These are phyloP conservation scores for Limonium bicolor DNA, from an alignment of 148 eudicot species.

Conservation along the genomic window DNA sequence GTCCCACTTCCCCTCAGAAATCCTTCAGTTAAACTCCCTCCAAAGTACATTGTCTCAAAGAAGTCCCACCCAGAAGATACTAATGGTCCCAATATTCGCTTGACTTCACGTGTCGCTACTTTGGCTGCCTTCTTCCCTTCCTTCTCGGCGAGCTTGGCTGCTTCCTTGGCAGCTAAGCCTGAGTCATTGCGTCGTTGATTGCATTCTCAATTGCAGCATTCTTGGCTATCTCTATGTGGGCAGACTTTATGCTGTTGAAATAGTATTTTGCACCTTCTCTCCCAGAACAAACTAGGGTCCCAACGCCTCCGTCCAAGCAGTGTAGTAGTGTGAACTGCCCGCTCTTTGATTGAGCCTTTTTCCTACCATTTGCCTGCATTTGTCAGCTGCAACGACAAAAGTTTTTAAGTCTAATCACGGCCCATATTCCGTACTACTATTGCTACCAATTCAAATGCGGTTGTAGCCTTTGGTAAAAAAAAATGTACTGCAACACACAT, in stretches of 20 bases:
- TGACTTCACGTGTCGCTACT: constrained; percentile 43
- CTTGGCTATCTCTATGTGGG: constrained; percentile 53
- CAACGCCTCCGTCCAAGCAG: constrained; percentile 68
- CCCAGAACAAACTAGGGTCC: constrained; percentile 48
- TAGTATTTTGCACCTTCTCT: constrained; percentile 72
- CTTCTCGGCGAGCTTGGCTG: constrained; percentile 49
- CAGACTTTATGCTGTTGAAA: constrained; percentile 42
- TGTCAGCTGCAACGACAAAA: constrained; percentile 44
- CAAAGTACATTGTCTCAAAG: constrained; percentile 67
- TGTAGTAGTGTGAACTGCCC: constrained; percentile 50
- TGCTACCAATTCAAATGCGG: not conserved
- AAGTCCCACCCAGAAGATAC: constrained; percentile 79
- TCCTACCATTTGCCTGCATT: constrained; percentile 62
- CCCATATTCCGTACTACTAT: not conserved
- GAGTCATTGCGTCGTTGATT: constrained; percentile 38
- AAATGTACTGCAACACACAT: no score
- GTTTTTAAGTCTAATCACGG: not conserved
- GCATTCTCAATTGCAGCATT: constrained; percentile 35
- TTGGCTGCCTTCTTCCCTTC: constrained; percentile 69
- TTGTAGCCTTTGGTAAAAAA: no score
- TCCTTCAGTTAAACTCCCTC: constrained; percentile 64
- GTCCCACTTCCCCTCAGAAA: constrained; percentile 63
- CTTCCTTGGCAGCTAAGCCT: constrained; percentile 33
- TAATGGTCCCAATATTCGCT: constrained; percentile 60
- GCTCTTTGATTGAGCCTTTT: constrained; percentile 58